Percentiles rank a stretch among this genome's conserved stretches.
Evolutionary conservation across 352 stramenopile genomes (phyloP).

Genomic region (Phytophthora palmivora): DNA sequence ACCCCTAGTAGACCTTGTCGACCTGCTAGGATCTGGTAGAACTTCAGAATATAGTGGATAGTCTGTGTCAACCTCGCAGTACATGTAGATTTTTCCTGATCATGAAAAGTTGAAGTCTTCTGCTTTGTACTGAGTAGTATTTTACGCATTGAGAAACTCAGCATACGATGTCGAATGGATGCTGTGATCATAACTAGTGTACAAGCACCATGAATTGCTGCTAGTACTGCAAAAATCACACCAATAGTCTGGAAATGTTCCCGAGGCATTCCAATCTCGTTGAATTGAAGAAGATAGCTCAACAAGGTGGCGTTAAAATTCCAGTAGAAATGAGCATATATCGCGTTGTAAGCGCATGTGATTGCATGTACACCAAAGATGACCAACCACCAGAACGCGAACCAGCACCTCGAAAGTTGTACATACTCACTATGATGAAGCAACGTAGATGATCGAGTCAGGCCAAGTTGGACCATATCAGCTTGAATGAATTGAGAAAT

Average conservation of each 20-base stretch:
- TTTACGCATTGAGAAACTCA: not conserved
- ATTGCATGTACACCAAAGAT: not conserved
- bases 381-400: not conserved
- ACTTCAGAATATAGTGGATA: not conserved
- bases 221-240: not conserved
- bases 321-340: not conserved
- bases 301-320: not conserved
- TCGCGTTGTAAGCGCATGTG: not conserved
- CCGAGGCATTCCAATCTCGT: not conserved
- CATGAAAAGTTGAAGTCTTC: no score
- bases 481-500: not conserved
- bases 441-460: not conserved
- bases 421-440: not conserved
- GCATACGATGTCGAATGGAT: not conserved
- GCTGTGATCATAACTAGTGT: not conserved
- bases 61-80: not conserved
- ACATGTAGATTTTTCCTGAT: no score
- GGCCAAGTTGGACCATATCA: not conserved
- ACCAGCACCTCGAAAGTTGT: not conserved
- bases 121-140: not conserved
- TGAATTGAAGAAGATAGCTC: not conserved
- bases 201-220: not conserved
- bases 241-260: not conserved
- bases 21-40: not conserved
- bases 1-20: not conserved